phyloP scores from a whole-genome alignment of 805 yeast genomes.

The Candida boleticola region DNA sequence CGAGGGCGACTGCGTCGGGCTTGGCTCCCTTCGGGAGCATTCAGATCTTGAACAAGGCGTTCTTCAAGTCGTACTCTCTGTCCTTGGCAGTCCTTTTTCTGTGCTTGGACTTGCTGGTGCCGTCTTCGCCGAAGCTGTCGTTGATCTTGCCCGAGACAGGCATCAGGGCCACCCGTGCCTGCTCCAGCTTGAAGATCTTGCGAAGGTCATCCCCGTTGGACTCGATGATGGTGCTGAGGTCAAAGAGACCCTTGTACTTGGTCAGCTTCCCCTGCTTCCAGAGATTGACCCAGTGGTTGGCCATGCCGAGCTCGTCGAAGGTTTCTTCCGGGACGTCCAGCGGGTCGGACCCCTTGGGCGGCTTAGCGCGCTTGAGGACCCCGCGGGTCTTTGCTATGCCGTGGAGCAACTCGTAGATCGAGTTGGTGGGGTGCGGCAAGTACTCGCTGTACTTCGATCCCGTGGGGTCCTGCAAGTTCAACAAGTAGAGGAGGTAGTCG shows the following conservation, averaged over 20 bases:
- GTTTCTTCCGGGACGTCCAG: slow-evolving; percentile 21
- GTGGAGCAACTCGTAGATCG: slow-evolving; percentile 54
- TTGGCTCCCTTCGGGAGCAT: neutral
- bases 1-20: neutral
- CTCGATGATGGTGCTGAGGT: slow-evolving; percentile 31
- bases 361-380: slow-evolving; percentile 24
- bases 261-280: slow-evolving; percentile 56
- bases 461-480: slow-evolving; percentile 60
- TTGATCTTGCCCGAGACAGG: slow-evolving; percentile 27
- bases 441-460: slow-evolving; percentile 47
- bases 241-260: slow-evolving; percentile 34
- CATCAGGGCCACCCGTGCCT: slow-evolving; percentile 24
- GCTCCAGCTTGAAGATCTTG: slow-evolving; percentile 25
- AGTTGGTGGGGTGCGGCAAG: slow-evolving; percentile 66
- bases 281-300: slow-evolving; percentile 58
- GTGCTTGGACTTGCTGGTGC: slow-evolving; percentile 31
- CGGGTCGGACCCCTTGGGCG: neutral
- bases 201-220: slow-evolving; percentile 22
- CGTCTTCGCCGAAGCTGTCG: slow-evolving; percentile 39
- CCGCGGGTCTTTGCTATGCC: slow-evolving; percentile 44
- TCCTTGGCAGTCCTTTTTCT: slow-evolving; percentile 45
- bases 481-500: slow-evolving; percentile 72
- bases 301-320: slow-evolving; percentile 58
- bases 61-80: slow-evolving; percentile 38
- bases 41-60: slow-evolving; percentile 30